A percentile compares a stretch with the other conserved stretches of the same genome.
phyloP scores from a whole-genome alignment of 371 early-diverging fungal genomes.

The Mucor plumbeus region DNA sequence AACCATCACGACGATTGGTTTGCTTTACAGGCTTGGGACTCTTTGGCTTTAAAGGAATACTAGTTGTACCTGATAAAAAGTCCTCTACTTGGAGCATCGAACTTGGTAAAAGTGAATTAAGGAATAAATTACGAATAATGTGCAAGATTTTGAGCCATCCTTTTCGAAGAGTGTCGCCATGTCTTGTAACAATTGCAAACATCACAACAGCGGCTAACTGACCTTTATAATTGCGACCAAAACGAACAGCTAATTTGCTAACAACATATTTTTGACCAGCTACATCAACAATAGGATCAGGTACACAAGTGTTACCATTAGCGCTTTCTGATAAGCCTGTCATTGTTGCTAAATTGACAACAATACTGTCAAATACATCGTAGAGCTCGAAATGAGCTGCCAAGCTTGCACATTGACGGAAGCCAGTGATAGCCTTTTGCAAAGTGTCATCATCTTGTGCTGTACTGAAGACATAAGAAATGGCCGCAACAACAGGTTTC shows the following conservation, averaged over 20 bases:
- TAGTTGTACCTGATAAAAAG: conserved; percentile 72
- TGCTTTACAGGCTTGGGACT: conserved; percentile 54
- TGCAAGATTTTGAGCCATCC: conserved; percentile 81
- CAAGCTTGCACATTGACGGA: conserved; percentile 80
- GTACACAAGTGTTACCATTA: conserved; percentile 50
- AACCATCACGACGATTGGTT: conserved; percentile 64
- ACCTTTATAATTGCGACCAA: conserved; percentile 88
- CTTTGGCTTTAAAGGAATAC: conserved; percentile 72
- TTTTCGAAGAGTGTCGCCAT: conserved; percentile 70
- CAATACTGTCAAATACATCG: conserved; percentile 81
- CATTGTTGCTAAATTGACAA: conserved; percentile 76
- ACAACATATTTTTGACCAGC: conserved; percentile 71
- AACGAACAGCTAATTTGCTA: conserved; percentile 75
- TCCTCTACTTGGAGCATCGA: conserved; percentile 77
- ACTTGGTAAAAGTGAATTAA: conserved; percentile 68
- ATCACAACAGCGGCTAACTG: conserved; percentile 88
- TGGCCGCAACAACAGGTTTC: conserved; percentile 67
- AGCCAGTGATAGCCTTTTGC: conserved; percentile 81
- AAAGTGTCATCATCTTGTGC: conserved; percentile 81
- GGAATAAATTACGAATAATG: conserved; percentile 81
- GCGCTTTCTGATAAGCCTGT: conserved; percentile 71
- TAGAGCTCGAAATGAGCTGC: conserved; percentile 75
- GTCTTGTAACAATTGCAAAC: conserved; percentile 78
- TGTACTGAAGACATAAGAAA: conserved; percentile 81
- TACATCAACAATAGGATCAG: conserved; percentile 65